A percentile compares a stretch with the other conserved stretches of the same genome.
Conservation (phyloP, 2,329 filamentous ascomycete species). For the Fusarium anguioides region DNA sequence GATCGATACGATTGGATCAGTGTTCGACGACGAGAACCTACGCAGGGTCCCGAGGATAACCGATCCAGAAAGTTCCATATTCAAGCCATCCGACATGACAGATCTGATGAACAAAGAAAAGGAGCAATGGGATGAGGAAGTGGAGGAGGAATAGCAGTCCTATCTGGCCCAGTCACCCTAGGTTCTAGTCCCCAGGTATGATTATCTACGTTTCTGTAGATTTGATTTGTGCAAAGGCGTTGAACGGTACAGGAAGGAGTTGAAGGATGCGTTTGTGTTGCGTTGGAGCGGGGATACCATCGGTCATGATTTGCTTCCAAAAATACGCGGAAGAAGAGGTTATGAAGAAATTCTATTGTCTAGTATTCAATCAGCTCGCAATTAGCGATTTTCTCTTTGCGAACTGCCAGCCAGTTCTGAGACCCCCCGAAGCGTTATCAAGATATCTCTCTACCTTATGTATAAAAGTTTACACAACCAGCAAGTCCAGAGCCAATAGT, state of each 20-base stretch:
- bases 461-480: conserved; percentile 15
- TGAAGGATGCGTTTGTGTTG: conserved; percentile 10
- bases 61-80: conserved; percentile 76
- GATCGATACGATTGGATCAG: conserved; percentile 89
- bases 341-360: not conserved
- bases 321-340: not conserved
- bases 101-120: conserved; percentile 79
- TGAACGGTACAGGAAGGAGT: conserved; percentile 21
- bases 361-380: not conserved
- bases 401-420: not conserved
- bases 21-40: conserved; percentile 86
- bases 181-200: not conserved
- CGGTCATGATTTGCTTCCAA: not conserved
- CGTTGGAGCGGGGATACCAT: conserved; percentile 24
- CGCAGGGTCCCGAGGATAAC: conserved; percentile 74
- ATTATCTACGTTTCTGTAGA: not conserved
- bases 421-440: conserved; percentile 7
- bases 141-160: conserved; percentile 68
- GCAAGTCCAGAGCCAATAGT: conserved; percentile 16
- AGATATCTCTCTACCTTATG: not conserved
- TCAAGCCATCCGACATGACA: conserved; percentile 78
- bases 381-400: not conserved
- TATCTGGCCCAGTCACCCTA: conserved; percentile 21
- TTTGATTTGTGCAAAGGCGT: conserved; percentile 32
- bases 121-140: conserved; percentile 84